phyloP scores from a whole-genome alignment of 257 asterid species.

The Linaria vulgaris region DNA sequence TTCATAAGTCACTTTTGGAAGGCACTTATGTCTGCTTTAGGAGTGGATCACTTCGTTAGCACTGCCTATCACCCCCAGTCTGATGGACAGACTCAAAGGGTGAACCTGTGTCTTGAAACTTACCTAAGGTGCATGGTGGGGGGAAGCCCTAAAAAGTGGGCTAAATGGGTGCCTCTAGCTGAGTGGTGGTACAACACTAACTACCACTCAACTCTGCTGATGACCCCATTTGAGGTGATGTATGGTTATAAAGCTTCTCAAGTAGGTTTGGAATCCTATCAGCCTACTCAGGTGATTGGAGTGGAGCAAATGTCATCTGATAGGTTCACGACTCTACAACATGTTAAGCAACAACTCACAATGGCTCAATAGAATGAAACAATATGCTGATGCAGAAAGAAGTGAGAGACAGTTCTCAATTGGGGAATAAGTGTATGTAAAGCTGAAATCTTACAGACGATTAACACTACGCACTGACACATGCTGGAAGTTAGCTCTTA shows the following conservation, averaged over 20 bases:
- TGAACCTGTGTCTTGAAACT: neutral
- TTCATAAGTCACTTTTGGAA: neutral
- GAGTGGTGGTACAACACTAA: slow-evolving; percentile 15
- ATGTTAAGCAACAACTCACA: neutral
- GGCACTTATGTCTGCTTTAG: neutral
- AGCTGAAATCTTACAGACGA: neutral
- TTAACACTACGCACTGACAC: no score
- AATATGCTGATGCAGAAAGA: neutral
- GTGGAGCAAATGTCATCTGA: neutral
- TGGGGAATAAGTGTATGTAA: slow-evolving; percentile 21
- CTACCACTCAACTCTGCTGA: neutral
- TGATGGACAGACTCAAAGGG: neutral
- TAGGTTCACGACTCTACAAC: neutral
- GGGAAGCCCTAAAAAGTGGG: neutral
- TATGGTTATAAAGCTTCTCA: no score
- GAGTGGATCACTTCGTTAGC: neutral
- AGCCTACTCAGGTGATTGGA: neutral
- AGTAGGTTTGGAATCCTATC: neutral
- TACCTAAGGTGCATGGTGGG: neutral
- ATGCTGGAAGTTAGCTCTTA: neutral
- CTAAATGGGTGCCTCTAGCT: neutral
- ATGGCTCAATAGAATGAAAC: neutral
- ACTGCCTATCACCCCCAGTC: slow-evolving; percentile 1
- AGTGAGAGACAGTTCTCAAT: neutral
- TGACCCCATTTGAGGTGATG: slow-evolving; percentile 7